Base-by-base conservation (phyloP, 202 grass and related monocot genomes). In the Carex sylvatica region DNA sequence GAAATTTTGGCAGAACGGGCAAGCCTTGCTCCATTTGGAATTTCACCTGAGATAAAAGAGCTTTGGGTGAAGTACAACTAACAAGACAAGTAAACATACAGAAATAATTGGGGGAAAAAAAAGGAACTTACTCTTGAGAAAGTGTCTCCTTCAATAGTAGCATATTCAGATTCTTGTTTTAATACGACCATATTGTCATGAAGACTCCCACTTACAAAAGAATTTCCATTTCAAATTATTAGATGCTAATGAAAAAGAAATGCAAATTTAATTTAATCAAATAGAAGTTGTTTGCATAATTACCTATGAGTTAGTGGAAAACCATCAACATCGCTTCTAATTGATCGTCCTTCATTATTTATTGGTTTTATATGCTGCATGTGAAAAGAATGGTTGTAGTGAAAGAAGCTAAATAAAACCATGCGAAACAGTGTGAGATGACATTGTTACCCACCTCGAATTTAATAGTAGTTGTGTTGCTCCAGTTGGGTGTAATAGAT, bases 21-120 rank as follows among this genome's bases (percentile, higher is more conserved):
- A 99, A 88, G 82, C 96, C 92, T 93, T 99, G 96, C 81, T 99
- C 96, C 92, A 99, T 92, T 92, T 98, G 89, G 79, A 99, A 92
- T 67, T 93, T 93, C 80, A 95, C 86, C 96, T 99, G 85, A 65
- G 62, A 87, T 53, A 61, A 72, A 78, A 61, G 36, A 83, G 53
- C 62, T 84, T 55, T 35, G 20, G 1, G 62, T 84, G 62, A 90
- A 82, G 70, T 65, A 81, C 66, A 24, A 46, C 13, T 36, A 46
- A 88, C 67, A 18, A 61, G 22, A 62, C 56, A 38, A 35, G 40
- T 49, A 24, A 90, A 36, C 61, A 82, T 59, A 44, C 61, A 71
- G 64, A 35, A 83, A 16, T 40, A 61, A 85, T 64, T 49, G 46
- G 74, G 75, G 81, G 18, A 19, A 78, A 33, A 75, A 53, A 69